Base-by-base conservation (phyloP, 805 yeast genomes). In the Yamadazyma endophytica region DNA sequence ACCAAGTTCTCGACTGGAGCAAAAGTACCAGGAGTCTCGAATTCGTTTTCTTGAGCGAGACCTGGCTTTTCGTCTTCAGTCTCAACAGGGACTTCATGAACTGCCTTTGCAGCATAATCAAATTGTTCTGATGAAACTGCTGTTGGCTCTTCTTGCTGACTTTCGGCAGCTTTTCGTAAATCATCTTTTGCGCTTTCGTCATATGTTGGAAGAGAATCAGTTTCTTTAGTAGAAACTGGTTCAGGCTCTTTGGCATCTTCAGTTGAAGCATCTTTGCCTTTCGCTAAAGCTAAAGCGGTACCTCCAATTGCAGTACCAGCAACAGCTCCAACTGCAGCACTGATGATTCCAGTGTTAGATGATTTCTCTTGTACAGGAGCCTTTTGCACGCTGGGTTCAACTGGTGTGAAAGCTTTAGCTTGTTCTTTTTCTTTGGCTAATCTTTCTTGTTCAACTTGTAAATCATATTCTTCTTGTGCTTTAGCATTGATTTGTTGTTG, bases 401-500 rank as follows among this genome's bases (percentile, higher is more conserved):
- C 24, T 3, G 52, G 54, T 29, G 47, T 34, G 29, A 39, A 36
- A 17, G 17, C 39, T 18, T 36, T 36, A 13, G 49, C 46, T 20
- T 35, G 16, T n/a, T 26, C 31, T 4, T 26, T 13, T 18, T 35
- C 34, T 21, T 26, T 36, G 16, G 36, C 31, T 24, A 44, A 40
- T 13, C 24, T 22, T 16, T 31, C 36, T n/a, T 45, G 46, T 14
- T 50, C 48, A 16, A 31, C 31, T 21, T 43, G 42, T 11, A 39
- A 40, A 9, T 28, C 31, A 7, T 29, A 26, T 19, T 47, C 37
- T 25, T 48, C 46, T 26, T 43, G 38, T 23, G 39, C 46, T 8
- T 43, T 41, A 9, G 28, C 21, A 19, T 44, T 40, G 14, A 57
- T 40, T 11, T 58, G 56, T 17, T 33, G 44, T 31, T 47, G 52